Percentiles rank a stretch among this genome's conserved stretches.
Conservation (phyloP, 1,284 basidiomycete genomes). For the Wolfiporia cocos region DNA sequence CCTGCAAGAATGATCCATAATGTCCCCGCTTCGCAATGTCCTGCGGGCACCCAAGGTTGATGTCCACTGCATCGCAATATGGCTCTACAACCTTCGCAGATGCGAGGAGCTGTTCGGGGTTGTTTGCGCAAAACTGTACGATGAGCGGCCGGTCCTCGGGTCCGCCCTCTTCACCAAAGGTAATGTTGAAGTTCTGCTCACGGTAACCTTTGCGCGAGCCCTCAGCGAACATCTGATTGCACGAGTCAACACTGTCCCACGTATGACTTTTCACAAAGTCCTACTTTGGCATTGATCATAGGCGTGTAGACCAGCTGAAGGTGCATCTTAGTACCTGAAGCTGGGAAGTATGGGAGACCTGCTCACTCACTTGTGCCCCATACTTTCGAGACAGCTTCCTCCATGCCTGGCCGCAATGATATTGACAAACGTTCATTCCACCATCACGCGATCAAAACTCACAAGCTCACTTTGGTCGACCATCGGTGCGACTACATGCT, state of each 20-base stretch:
- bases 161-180: conserved; percentile 63
- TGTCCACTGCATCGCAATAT: conserved; percentile 87
- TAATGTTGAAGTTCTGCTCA: conserved; percentile 65
- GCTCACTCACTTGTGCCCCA: conserved; percentile 59
- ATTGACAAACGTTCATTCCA: background rate
- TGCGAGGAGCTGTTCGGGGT: conserved; percentile 71
- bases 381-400: conserved; percentile 84
- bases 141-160: conserved; percentile 79
- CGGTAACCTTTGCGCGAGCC: conserved; percentile 47
- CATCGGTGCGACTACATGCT: conserved; percentile 93
- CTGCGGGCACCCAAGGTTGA: conserved; percentile 96
- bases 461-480: conserved; percentile 96
- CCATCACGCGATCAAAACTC: conserved; percentile 26
- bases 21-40: conserved; percentile 86
- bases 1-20: conserved; percentile 91
- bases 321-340: background rate
- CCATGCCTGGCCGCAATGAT: conserved; percentile 62
- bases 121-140: conserved; percentile 92
- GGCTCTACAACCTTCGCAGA: conserved; percentile 72
- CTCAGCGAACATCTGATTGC: conserved; percentile 57
- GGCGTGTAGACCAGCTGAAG: conserved; percentile 83
- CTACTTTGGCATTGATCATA: conserved; percentile 93
- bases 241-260: background rate
- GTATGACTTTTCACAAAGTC: conserved; percentile 7
- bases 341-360: conserved; percentile 10